Percentiles rank a stretch among this genome's conserved stretches.
phyloP scores from a whole-genome alignment of 306 rosid genomes.

The Quercus berberidifolia region DNA sequence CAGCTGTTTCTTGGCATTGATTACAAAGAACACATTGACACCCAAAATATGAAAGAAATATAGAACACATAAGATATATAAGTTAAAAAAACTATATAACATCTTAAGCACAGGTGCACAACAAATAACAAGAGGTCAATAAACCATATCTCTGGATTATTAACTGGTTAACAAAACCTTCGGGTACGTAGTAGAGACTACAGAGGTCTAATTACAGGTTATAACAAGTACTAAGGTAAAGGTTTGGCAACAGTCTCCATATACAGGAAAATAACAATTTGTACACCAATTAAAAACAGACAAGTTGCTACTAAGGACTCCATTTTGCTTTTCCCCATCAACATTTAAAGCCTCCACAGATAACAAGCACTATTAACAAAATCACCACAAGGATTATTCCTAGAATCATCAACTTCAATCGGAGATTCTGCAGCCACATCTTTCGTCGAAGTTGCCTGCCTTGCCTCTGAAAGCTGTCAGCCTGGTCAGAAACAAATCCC shows the following conservation, averaged over 20 bases:
- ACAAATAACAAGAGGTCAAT: neutral
- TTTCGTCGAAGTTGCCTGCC: slow-evolving; percentile 89
- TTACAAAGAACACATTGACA: too few relatives aligned
- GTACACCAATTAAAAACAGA: slow-evolving; percentile 32
- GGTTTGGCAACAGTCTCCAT: slow-evolving; percentile 22
- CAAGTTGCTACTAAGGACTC: slow-evolving; percentile 2
- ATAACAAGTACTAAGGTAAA: slow-evolving; percentile 15
- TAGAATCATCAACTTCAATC: slow-evolving; percentile 84
- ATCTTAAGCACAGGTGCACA: neutral
- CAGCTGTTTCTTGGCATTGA: neutral
- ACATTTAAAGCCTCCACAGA: slow-evolving; percentile 88
- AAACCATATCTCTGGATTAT: neutral
- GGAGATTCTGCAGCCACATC: slow-evolving; percentile 97
- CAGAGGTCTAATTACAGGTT: slow-evolving; percentile 30
- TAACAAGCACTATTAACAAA: slow-evolving; percentile 71
- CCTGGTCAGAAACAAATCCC: slow-evolving; percentile 42
- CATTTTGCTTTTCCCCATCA: slow-evolving; percentile 31
- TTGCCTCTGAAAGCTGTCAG: slow-evolving; percentile 99
- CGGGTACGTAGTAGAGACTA: neutral
- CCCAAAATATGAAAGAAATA: neutral
- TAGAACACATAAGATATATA: neutral
- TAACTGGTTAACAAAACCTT: slow-evolving; percentile 17
- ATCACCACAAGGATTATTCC: slow-evolving; percentile 64
- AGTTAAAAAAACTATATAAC: neutral
- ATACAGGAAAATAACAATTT: slow-evolving; percentile 34